Percentiles rank a stretch among this genome's conserved stretches.
These are phyloP conservation scores for Fusarium sulawesiense DNA, from an alignment of 2,329 filamentous ascomycete species.

Conservation along the genomic window DNA sequence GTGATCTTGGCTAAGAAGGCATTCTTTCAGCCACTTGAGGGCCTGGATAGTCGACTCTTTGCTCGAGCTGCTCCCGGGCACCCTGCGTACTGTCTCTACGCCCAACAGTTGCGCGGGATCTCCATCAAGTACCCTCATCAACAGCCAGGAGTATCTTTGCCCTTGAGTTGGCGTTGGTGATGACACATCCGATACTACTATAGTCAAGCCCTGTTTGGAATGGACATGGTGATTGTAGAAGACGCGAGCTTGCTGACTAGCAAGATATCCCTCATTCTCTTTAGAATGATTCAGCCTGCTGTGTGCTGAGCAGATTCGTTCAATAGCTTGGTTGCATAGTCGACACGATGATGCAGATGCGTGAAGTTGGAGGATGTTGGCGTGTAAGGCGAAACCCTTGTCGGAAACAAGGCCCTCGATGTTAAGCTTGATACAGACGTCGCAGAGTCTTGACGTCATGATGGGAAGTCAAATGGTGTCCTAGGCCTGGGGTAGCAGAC, in stretches of 20 bases:
- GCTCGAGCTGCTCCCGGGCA: background rate
- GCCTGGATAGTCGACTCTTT: background rate
- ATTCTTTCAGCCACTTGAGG: slow-evolving; percentile 2
- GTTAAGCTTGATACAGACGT: background rate
- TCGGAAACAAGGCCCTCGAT: background rate
- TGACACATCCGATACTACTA: background rate
- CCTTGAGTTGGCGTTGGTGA: background rate
- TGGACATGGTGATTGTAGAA: background rate
- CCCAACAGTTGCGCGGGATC: background rate
- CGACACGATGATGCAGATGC: background rate
- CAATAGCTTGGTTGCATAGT: background rate
- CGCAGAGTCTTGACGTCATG: background rate
- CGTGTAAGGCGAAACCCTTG: background rate
- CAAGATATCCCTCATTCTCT: background rate
- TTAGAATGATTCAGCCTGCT: fast-evolving
- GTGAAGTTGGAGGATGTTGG: background rate
- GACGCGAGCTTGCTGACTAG: background rate
- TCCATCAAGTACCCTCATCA: background rate
- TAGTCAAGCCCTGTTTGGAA: background rate
- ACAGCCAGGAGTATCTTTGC: background rate
- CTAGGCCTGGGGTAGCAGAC: too few relatives aligned
- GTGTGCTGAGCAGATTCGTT: background rate
- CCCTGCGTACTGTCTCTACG: fast-evolving
- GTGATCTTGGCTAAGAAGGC: background rate
- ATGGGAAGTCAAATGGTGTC: too few relatives aligned